Conservation (phyloP, 2,329 filamentous ascomycete genomes). For the Pezicula radicicola region DNA sequence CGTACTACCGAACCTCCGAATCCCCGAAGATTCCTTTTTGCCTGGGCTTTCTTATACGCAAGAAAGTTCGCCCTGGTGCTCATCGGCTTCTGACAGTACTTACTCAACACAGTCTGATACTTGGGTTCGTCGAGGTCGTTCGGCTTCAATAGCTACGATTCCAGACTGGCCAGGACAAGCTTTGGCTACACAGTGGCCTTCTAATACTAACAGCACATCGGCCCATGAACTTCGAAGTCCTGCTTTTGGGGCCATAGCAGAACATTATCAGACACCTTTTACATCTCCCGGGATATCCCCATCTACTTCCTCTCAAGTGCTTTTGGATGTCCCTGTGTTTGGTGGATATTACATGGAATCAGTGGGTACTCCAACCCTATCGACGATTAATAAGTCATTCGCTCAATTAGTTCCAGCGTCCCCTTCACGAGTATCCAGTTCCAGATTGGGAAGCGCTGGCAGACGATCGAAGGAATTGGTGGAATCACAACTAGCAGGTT, state of each 20-base stretch:
- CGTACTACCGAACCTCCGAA: conserved; percentile 21
- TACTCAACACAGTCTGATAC: conserved; percentile 27
- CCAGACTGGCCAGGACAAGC: conserved; percentile 21
- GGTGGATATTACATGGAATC: conserved; percentile 26
- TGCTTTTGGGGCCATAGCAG: conserved; percentile 19
- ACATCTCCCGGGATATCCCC: conserved; percentile 21
- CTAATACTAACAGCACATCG: conserved; percentile 14
- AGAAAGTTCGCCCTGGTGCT: conserved; percentile 27
- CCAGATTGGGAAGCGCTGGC: conserved; percentile 21
- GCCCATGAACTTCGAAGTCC: conserved; percentile 21
- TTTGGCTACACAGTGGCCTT: conserved; percentile 16
- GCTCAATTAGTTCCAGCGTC: conserved; percentile 27
- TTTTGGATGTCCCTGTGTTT: conserved; percentile 23
- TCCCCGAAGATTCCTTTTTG: conserved; percentile 25
- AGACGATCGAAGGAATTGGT: conserved; percentile 20
- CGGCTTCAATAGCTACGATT: conserved; percentile 18
- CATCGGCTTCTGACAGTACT: conserved; percentile 27
- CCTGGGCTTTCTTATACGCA: conserved; percentile 22
- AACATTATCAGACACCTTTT: conserved; percentile 21
- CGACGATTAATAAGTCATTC: conserved; percentile 25
- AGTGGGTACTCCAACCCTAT: conserved; percentile 30
- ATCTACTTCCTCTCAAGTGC: conserved; percentile 17
- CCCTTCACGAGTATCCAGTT: conserved; percentile 20
- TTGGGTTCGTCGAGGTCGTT: conserved; percentile 18
- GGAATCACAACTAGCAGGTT: conserved; percentile 13